A percentile compares a stretch with the other conserved stretches of the same genome.
These are phyloP conservation scores for Sonneratia caseolaris DNA, from an alignment of 345 rosid species.

Conservation along the genomic window DNA sequence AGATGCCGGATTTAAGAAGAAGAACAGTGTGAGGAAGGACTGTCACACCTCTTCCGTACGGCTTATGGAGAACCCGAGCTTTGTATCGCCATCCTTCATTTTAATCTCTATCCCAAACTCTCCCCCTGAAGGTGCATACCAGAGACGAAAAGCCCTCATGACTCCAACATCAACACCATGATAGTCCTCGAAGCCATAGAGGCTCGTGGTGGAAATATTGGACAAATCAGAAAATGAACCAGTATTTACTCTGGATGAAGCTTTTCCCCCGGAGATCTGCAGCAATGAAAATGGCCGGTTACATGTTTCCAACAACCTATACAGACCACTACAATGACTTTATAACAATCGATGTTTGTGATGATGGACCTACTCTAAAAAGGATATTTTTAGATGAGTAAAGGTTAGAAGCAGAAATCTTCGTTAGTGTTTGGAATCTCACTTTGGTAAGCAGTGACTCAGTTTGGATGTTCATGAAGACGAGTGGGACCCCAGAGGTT, in stretches of 20 bases:
- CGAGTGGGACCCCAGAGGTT: constrained; percentile 68
- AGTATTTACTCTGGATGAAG: constrained; percentile 65
- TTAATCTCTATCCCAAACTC: constrained; percentile 59
- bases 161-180: constrained; percentile 92
- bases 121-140: constrained; percentile 67
- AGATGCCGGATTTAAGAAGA: neutral
- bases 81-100: constrained; percentile 52
- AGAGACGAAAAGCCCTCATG: constrained; percentile 82
- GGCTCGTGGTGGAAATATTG: constrained; percentile 49
- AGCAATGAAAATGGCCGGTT: neutral
- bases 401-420: neutral
- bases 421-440: neutral
- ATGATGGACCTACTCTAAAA: neutral
- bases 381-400: neutral
- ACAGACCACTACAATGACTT: neutral
- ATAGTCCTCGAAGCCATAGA: constrained; percentile 89
- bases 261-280: constrained; percentile 83
- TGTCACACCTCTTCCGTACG: constrained; percentile 76
- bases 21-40: neutral
- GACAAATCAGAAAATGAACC: constrained; percentile 67
- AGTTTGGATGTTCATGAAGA: constrained; percentile 79
- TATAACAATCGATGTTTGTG: neutral
- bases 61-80: constrained; percentile 88
- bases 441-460: constrained; percentile 91
- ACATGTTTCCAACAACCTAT: neutral